Evolutionary conservation across 192 early-diverging fungal genomes (phyloP), one percentile per base, ranked within the genome.

Genomic region (Coemansia reversa): DNA sequence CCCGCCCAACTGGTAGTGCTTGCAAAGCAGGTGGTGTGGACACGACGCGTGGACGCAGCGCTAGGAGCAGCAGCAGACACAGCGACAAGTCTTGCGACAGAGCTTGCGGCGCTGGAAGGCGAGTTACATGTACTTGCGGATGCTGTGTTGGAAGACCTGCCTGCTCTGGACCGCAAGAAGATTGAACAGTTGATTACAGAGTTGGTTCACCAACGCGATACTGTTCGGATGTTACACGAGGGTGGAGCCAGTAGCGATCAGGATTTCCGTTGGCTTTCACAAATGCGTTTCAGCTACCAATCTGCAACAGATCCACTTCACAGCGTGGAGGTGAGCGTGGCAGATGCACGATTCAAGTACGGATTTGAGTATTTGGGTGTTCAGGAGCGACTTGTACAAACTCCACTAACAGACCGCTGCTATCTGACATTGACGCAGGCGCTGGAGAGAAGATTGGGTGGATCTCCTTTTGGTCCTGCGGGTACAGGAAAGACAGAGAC

Each of bases 401-500:
- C 98, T 16, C 97, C 98, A 16, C 79, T 99, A 55, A 99, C 98
- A 0, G 98, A 99, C 80, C 88, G 94, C 45, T 99, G 98, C 84
- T 98, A 98, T 73, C 76, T 98, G 74, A 99, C 98, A 27, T 80
- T 99, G 58, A 96, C 95, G 32, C 97, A 98, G 82, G 98, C 98
- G 18, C 86, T 99, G 51, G 89, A 96, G 60, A 84, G 87, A 45
- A 84, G 92, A 22, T 79, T 99, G 16, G 98, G 98, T 53, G 98
- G 98, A 32, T 93, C 91, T 42, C 98, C 98, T 7, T 98, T 98
- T 64, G 98, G 98, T 16, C 97, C 95, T 9, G 96, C 96, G 3
- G 98, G 97, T 59, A 99, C 98, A 0, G 98, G 98, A 59, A 99
- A 99, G 80, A 99, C 97, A 1, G 98, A 99, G 78, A 93, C 92